phyloP scores from a whole-genome alignment of 2,329 filamentous ascomycete species.

The Xylaria sp. region DNA sequence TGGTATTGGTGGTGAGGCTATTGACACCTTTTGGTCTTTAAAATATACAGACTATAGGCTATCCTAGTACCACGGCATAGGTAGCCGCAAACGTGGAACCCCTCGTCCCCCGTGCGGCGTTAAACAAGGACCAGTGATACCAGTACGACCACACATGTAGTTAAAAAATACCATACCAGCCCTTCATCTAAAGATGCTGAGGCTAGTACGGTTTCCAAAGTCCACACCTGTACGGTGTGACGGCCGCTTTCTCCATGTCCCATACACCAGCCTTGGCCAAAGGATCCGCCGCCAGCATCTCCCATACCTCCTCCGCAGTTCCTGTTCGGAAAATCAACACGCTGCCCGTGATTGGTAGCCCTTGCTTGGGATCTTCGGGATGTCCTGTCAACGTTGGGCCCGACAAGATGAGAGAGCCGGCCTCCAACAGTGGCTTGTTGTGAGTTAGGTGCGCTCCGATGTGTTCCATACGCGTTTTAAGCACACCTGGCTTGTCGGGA shows the following conservation, averaged over 20 bases:
- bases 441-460: constrained; percentile 37
- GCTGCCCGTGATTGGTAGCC: constrained; percentile 40
- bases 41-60: too few species aligned
- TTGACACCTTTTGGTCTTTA: too few species aligned
- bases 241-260: constrained; percentile 38
- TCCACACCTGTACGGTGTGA: constrained; percentile 39
- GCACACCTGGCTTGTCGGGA: constrained; percentile 35
- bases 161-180: background rate
- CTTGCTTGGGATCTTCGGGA: constrained; percentile 30
- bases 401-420: constrained; percentile 38
- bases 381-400: constrained; percentile 39
- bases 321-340: constrained; percentile 36
- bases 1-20: too few species aligned
- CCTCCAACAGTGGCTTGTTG: constrained; percentile 37
- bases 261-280: constrained; percentile 41
- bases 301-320: constrained; percentile 37
- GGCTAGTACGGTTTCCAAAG: constrained; percentile 41
- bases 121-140: background rate
- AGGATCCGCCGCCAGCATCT: constrained; percentile 33
- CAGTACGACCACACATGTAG: background rate
- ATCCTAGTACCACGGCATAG: too few species aligned
- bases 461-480: constrained; percentile 35
- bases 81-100: background rate
- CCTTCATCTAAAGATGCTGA: too few species aligned
- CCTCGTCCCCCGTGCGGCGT: background rate